Evolutionary conservation across 257 asterid genomes (phyloP), one percentile per base, ranked within the genome.

Genomic region (Ballota nigra): DNA sequence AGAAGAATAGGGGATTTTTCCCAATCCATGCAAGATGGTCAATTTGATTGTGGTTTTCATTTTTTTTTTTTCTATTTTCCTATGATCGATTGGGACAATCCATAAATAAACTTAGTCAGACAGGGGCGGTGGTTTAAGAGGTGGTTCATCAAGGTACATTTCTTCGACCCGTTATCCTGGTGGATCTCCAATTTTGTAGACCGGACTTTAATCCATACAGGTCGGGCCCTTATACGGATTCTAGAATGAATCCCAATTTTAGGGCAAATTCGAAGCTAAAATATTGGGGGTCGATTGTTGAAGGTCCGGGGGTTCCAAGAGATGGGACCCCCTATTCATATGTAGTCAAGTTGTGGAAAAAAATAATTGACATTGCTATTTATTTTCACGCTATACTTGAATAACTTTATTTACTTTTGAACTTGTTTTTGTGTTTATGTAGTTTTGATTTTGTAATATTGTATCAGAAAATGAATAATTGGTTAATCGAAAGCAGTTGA

Each of bases 151-250:
- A 0, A 83, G 96, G 78, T 91, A 90, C 23, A 89, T 77, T 15
- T 85, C 98, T 78, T 96, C 97, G 6, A 78, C 96, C 3, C 82
- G 80, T 11, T 89, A 82, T 74, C 75, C 89, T 5, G 89, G 85
- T 41, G 92, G 86, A 64, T 26, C 86, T 0, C 67, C 87, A 8
- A 79, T 49, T 69, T 68, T 92, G 5, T 88, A 80, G 95, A 51
- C 72, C 92, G 34, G 67, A 83, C 60, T 51, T 86, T 7, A 78
- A 58, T 72, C 69, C 89, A 1, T 87, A 82, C 53, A 70, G 92
- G 81, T 43, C 94, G 0, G 73, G 82, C 11, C 11, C 86, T 9
- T 96, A 86, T 69, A 26, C 82, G 16, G 88, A 81, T 75, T 66
- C 95, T 57, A 78, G 92, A 52, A 57, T 92, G 33, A 56, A 93